These are phyloP conservation scores for Trichopus zeylanicus DNA, from an alignment of 116 monocot species.

Conservation along the genomic window DNA sequence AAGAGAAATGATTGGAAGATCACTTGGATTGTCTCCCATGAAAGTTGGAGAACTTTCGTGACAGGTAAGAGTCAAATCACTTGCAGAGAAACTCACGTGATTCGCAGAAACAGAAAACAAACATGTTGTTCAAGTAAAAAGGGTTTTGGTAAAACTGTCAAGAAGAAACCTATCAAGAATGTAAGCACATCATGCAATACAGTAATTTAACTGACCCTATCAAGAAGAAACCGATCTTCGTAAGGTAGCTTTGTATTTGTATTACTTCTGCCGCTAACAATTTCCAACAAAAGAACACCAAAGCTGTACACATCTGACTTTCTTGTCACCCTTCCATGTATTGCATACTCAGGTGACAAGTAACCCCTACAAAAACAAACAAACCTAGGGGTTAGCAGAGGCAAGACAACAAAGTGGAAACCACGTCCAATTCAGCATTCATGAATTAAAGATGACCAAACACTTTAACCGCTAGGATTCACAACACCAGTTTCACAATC, in stretches of 20 bases:
- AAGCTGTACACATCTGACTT: constrained; percentile 66
- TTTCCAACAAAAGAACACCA: constrained; percentile 68
- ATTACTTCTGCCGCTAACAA: constrained; percentile 52
- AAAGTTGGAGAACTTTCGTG: no score
- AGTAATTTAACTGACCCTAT: constrained; percentile 16
- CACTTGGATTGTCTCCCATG: no score
- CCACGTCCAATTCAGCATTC: not conserved
- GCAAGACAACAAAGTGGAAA: not conserved
- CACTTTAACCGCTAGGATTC: no score
- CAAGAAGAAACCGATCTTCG: constrained; percentile 38
- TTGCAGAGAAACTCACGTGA: no score
- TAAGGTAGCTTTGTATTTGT: constrained; percentile 22
- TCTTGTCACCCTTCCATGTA: constrained; percentile 49
- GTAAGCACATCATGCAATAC: not conserved
- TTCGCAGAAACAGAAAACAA: no score
- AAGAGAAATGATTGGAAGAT: no score
- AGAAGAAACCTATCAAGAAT: no score
- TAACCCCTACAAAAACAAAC: constrained; percentile 36
- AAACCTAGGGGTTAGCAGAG: not conserved
- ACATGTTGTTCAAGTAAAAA: no score
- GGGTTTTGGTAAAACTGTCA: no score
- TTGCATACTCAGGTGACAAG: constrained; percentile 60
- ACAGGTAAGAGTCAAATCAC: no score
- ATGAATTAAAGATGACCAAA: no score
- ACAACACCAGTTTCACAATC: no score